phyloP scores from a whole-genome alignment of 331 rosid species.

The Quercus tomentella region DNA sequence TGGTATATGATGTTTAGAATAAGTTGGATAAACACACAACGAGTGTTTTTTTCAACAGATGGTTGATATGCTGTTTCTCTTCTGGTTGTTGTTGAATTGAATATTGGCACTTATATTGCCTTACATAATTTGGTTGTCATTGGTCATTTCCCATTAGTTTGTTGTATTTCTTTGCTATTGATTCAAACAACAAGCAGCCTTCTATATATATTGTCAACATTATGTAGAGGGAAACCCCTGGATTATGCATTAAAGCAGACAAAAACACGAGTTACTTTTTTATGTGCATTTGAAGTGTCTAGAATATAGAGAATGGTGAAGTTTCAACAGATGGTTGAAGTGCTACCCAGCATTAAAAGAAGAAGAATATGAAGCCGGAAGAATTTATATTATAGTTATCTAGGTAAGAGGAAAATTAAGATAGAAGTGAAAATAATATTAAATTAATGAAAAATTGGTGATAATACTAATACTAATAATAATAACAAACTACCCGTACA shows the following conservation, averaged over 20 bases:
- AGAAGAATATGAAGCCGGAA: slow-evolving; percentile 95
- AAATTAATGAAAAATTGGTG: not conserved
- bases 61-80: not conserved
- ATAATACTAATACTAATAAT: not conserved
- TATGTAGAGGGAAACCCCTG: slow-evolving; percentile 86
- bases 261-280: slow-evolving; percentile 84
- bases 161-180: not conserved
- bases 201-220: slow-evolving; percentile 13
- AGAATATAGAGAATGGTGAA: slow-evolving; percentile 53
- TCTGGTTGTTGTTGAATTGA: not conserved
- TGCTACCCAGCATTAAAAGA: slow-evolving; percentile 74
- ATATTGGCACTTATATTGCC: not conserved
- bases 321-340: slow-evolving; percentile 44
- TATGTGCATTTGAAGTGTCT: slow-evolving; percentile 72
- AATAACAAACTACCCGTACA: slow-evolving; percentile 69
- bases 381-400: slow-evolving; percentile 25
- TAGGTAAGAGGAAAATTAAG: not conserved
- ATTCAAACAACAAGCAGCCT: slow-evolving; percentile 4
- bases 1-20: not conserved
- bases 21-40: no score
- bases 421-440: not conserved
- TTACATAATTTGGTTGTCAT: not conserved
- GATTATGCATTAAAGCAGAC: slow-evolving; percentile 92
- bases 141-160: not conserved
- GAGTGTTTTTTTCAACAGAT: not conserved